Base-by-base conservation (phyloP, 2,329 filamentous ascomycete genomes). In the Trichoderma gracile region DNA sequence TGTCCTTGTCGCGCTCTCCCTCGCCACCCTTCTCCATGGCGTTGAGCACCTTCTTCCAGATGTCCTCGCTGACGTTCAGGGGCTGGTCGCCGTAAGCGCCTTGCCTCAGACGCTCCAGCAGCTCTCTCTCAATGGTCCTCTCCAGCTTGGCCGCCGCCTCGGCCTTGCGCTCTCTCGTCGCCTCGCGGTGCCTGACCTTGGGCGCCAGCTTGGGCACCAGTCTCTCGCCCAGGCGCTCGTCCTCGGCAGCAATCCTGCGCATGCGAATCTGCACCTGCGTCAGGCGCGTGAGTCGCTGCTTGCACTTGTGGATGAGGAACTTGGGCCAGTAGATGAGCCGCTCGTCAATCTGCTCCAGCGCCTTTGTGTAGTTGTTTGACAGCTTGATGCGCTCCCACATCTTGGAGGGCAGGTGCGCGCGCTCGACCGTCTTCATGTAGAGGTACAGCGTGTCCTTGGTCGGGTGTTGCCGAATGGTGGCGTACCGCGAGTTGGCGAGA, bases 11-110 rank as follows among this genome's bases (percentile, higher is more conserved):
- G 62, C 92, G 83, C 68, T 86, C 82, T 50, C 90, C 94, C 72
- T 96, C 88, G 65, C 94, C 93, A 71, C 90, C 89, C 70, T 90
- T 86, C 84, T 99, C 95, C 78, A 99, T 83, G 3, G 92, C 92
- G 67, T 89, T 88, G 71, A 99, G 86, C 8, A 99, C 95, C 84
- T 93, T 96, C 85, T 96, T 96, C 95, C 95, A 99, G 67, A 99
- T 92, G 15, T 86, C 84, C 76, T 97, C 93, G 77, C 96, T 95
- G 58, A 97, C 93, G 75, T 99, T 99, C 69, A 99, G 82, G 47
- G 95, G 95, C 75, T 92, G 87, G 72, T 98, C 93, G 62, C 95
- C 95, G 77, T 99, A 98, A 3, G 93, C 93, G 52, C 95, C 95
- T 73, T 92, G 93, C 69, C 93, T 85, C 77, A 99, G 80, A 71